A percentile compares a stretch with the other conserved stretches of the same genome.
These are phyloP conservation scores for Rhodamnia rubescens DNA, from an alignment of 345 rosid species.

Conservation along the genomic window DNA sequence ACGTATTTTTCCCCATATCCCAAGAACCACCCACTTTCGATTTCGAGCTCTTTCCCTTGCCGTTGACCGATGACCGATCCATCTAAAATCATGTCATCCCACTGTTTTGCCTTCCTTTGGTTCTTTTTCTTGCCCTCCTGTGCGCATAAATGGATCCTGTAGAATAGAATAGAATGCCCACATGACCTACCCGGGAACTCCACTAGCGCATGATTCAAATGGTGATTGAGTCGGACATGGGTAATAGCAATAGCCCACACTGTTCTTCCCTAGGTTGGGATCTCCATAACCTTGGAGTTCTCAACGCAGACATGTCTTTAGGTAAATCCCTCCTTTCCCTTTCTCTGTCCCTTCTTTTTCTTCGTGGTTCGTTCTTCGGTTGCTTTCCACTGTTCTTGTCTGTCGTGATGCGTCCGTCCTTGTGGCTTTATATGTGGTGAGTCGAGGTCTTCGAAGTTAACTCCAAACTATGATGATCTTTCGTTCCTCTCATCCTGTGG, in stretches of 20 bases:
- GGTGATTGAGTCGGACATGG: not conserved
- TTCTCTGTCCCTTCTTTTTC: not conserved
- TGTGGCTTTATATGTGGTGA: not conserved
- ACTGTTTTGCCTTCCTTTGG: not conserved
- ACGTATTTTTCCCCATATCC: constrained; percentile 25
- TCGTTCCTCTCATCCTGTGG: not conserved
- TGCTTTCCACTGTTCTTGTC: constrained; percentile 11
- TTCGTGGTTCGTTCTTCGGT: not conserved
- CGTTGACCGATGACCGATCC: constrained; percentile 55
- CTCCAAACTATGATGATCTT: not conserved
- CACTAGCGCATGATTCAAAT: not conserved
- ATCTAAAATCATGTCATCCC: constrained; percentile 22
- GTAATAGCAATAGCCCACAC: not conserved
- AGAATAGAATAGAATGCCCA: not conserved
- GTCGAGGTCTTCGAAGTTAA: not conserved
- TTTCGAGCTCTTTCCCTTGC: constrained; percentile 6
- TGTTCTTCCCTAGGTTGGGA: constrained; percentile 58
- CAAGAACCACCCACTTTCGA: constrained; percentile 14
- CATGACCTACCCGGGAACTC: not conserved
- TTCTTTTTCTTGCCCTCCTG: not conserved
- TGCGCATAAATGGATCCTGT: not conserved
- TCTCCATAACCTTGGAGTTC: constrained; percentile 68
- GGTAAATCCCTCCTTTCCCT: constrained; percentile 11
- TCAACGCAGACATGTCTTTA: constrained; percentile 69
- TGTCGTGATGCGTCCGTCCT: not conserved